These are phyloP conservation scores for Halophytophthora polymorphica DNA, from an alignment of 352 stramenopile species.

Conservation along the genomic window DNA sequence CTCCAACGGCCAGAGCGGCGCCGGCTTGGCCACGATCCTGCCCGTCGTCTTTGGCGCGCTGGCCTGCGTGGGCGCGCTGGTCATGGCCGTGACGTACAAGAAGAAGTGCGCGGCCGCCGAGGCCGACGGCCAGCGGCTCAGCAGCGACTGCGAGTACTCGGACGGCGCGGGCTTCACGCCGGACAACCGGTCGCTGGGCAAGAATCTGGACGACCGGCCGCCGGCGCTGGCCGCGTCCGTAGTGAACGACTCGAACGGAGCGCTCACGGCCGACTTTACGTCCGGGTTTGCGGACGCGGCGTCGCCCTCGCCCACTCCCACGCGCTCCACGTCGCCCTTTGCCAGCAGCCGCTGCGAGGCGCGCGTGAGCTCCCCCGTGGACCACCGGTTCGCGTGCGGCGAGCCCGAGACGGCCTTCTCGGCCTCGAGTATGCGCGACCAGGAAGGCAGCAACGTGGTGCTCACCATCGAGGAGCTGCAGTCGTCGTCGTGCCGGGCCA, in stretches of 20 bases:
- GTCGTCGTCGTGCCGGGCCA: conserved; percentile 8
- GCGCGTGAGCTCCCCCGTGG: conserved; percentile 29
- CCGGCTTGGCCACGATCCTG: conserved; percentile 8
- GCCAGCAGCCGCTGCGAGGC: conserved; percentile 12
- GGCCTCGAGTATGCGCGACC: conserved; percentile 8
- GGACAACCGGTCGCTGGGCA: conserved; percentile 18
- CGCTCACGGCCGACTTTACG: conserved; percentile 21
- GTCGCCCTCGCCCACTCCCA: conserved; percentile 12
- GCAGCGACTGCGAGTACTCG: conserved; percentile 28
- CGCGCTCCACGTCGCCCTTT: conserved; percentile 21
- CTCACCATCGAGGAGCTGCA: conserved; percentile 24
- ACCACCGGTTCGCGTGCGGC: conserved; percentile 14
- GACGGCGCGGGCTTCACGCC: conserved; percentile 22
- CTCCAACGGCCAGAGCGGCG: background rate
- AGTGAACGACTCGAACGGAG: background rate
- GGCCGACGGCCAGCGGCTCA: conserved; percentile 3
- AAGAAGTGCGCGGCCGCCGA: conserved; percentile 12
- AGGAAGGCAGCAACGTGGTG: conserved; percentile 21
- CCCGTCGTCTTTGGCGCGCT: conserved; percentile 27
- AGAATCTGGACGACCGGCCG: conserved; percentile 14
- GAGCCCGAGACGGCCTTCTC: conserved; percentile 31
- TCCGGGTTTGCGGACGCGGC: too few relatives aligned
- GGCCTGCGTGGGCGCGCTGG: conserved; percentile 32
- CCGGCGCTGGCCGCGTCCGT: background rate
- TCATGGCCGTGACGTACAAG: conserved; percentile 47